Conservation (phyloP, 257 asterid genomes). For the Jasminum sambac region DNA sequence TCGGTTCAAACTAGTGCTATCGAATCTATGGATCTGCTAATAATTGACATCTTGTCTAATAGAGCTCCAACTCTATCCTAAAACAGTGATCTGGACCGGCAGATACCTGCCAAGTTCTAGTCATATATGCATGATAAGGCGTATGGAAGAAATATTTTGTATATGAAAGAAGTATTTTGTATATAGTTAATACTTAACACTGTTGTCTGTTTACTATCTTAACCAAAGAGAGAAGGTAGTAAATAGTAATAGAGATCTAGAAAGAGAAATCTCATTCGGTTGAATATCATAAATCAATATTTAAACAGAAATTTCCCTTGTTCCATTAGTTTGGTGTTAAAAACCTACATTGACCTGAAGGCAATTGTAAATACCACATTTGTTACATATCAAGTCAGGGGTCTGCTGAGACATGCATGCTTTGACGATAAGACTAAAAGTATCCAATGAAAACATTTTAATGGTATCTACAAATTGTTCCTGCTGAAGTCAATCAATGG, state of each 20-base stretch:
- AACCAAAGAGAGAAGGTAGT: too few relatives aligned
- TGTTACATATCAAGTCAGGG: not conserved
- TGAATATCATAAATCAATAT: too few relatives aligned
- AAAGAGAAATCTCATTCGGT: too few relatives aligned
- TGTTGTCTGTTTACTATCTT: too few relatives aligned
- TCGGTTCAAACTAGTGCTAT: slow-evolving; percentile 8
- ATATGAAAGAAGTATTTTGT: too few relatives aligned
- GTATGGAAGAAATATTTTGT: too few relatives aligned
- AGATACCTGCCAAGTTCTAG: not conserved
- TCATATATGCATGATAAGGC: not conserved
- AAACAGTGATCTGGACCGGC: slow-evolving; percentile 13
- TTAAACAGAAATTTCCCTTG: too few relatives aligned
- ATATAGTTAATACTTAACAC: too few relatives aligned
- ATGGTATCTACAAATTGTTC: not conserved
- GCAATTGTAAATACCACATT: not conserved
- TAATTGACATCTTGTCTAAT: slow-evolving; percentile 13
- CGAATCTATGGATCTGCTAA: not conserved
- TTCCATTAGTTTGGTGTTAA: not conserved
- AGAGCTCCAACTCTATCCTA: slow-evolving; percentile 1
- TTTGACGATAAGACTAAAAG: not conserved
- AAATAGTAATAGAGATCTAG: too few relatives aligned
- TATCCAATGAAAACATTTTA: not conserved
- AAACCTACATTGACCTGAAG: not conserved
- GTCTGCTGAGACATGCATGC: not conserved
- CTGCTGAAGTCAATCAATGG: too few relatives aligned